Conservation (phyloP, 2,329 filamentous ascomycete species). For the Aspergillus pseudoterreus region DNA sequence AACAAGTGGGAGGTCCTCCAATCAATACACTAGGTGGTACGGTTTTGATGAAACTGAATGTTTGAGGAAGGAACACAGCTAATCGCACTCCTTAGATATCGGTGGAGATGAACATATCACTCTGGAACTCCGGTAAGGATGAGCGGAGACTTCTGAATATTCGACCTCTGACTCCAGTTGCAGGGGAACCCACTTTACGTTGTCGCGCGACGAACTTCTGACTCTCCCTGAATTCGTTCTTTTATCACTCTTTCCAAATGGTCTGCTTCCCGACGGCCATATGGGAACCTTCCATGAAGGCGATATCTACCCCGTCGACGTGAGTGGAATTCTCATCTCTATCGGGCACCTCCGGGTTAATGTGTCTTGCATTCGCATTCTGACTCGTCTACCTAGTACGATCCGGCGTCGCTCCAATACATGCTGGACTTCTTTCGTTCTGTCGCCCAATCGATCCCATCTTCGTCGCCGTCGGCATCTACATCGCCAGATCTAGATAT, state of each 20-base stretch:
- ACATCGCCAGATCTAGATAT: slow-evolving; percentile 58
- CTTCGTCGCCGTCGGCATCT: slow-evolving; percentile 63
- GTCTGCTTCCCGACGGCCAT: slow-evolving; percentile 94
- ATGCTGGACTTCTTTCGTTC: slow-evolving; percentile 98
- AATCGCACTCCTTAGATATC: slow-evolving; percentile 54
- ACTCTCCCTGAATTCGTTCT: slow-evolving; percentile 97
- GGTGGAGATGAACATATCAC: slow-evolving; percentile 91
- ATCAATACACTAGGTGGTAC: slow-evolving; percentile 84
- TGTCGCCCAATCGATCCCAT: slow-evolving; percentile 86
- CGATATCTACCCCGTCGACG: slow-evolving; percentile 95
- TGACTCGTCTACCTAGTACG: slow-evolving; percentile 65
- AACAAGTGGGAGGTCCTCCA: slow-evolving; percentile 80
- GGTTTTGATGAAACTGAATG: slow-evolving; percentile 16
- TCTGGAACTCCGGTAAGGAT: slow-evolving; percentile 81
- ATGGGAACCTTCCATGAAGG: slow-evolving; percentile 90
- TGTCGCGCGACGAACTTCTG: slow-evolving; percentile 90
- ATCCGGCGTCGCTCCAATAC: slow-evolving; percentile 92
- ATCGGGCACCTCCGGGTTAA: slow-evolving; percentile 6
- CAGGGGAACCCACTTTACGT: slow-evolving; percentile 87
- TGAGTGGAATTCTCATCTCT: slow-evolving; percentile 49
- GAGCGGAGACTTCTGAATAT: slow-evolving; percentile 8
- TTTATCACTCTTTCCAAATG: slow-evolving; percentile 95
- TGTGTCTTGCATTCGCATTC: no score
- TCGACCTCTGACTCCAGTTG: slow-evolving; percentile 14
- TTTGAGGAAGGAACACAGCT: slow-evolving; percentile 9